Evolutionary conservation across 768 basidiomycete genomes (phyloP).

Genomic region (Termitomyces sp.): DNA sequence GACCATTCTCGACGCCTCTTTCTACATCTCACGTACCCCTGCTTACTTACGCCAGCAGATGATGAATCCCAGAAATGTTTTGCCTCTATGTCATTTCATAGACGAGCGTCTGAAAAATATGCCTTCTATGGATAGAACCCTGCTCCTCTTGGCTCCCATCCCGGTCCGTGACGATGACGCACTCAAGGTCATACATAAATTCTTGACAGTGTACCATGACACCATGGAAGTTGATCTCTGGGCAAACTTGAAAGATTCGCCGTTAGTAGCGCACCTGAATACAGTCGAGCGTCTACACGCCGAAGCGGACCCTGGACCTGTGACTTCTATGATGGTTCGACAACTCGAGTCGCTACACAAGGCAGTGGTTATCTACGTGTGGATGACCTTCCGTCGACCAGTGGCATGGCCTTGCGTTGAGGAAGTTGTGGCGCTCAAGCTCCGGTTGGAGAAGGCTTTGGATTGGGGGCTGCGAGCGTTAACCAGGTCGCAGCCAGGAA

Average conservation of each 20-base stretch:
- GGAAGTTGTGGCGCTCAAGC: constrained; percentile 49
- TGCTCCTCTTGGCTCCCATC: constrained; percentile 48
- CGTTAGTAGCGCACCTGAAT: constrained; percentile 36
- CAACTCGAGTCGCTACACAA: constrained; percentile 74
- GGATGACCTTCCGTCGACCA: constrained; percentile 71
- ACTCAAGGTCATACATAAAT: constrained; percentile 26
- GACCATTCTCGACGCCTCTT: constrained; percentile 43
- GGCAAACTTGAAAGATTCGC: constrained; percentile 26
- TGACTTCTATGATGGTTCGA: constrained; percentile 16
- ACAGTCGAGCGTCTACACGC: constrained; percentile 32
- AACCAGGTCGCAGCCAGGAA: constrained; percentile 17
- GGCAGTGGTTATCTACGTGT: constrained; percentile 72
- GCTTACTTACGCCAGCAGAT: constrained; percentile 34
- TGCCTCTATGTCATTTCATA: constrained; percentile 34
- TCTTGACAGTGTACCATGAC: constrained; percentile 38
- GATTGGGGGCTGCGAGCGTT: constrained; percentile 53
- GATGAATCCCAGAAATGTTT: constrained; percentile 1
- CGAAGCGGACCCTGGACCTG: neutral
- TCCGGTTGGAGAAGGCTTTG: constrained; percentile 58
- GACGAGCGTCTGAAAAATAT: constrained; percentile 33
- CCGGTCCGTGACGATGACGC: constrained; percentile 40
- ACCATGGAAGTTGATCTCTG: constrained; percentile 38
- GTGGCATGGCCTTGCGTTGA: constrained; percentile 59
- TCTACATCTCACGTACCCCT: constrained; percentile 41
- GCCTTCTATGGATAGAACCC: constrained; percentile 36